Percentiles rank a stretch among this genome's conserved stretches.
Conservation (phyloP, 148 eudicot species). For the Chenopodium berlandieri region DNA sequence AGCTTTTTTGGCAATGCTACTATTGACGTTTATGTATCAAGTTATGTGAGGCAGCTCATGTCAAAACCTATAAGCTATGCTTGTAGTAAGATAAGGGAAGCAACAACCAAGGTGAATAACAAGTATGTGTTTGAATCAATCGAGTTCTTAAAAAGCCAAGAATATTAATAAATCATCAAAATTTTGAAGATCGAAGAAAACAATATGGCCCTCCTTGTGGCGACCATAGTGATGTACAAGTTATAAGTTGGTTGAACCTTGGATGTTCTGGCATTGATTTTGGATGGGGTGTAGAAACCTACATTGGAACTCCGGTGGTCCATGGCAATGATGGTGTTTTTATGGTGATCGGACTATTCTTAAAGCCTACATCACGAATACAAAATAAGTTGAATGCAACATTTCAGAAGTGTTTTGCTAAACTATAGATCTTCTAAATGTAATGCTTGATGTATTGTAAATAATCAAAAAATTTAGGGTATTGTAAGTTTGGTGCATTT, state of each 20-base stretch:
- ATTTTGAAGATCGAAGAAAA: not conserved
- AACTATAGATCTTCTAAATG: too few relatives aligned
- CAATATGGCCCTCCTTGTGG: not conserved
- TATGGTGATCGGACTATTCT: not conserved
- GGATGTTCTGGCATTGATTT: not conserved
- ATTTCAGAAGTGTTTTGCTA: too few relatives aligned
- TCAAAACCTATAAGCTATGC: conserved; percentile 4
- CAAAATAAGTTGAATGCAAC: too few relatives aligned
- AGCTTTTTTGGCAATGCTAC: conserved; percentile 19
- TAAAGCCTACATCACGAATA: not conserved
- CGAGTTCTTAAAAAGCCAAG: not conserved
- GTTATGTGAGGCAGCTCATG: not conserved
- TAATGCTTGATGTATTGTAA: too few relatives aligned
- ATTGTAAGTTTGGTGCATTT: too few relatives aligned
- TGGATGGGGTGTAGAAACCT: not conserved
- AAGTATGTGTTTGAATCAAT: not conserved
- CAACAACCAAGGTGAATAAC: not conserved
- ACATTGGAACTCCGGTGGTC: not conserved
- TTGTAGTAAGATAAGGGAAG: conserved; percentile 7
- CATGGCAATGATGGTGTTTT: not conserved
- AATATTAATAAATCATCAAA: not conserved
- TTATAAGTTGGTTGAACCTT: not conserved
- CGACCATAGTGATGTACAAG: not conserved
- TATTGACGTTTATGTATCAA: not conserved
- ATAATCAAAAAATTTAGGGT: too few relatives aligned